phyloP scores from a whole-genome alignment of 352 stramenopile species.

The Globisporangium canariense region DNA sequence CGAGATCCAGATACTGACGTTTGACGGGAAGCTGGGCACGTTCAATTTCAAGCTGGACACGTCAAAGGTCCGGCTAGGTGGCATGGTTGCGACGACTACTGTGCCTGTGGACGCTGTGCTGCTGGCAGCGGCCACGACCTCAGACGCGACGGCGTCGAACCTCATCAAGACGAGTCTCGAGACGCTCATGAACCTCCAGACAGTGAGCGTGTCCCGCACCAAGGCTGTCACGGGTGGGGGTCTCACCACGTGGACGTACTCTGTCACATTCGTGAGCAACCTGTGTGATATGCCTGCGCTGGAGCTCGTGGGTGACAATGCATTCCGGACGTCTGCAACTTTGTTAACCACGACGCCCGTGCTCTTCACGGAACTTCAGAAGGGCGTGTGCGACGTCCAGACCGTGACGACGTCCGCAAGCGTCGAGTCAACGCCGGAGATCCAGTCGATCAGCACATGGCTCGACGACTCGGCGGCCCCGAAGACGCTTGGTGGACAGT shows the following conservation, averaged over 20 bases:
- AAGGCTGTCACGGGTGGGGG: slow-evolving; percentile 17
- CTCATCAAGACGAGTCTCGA: slow-evolving; percentile 83
- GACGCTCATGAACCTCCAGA: slow-evolving; percentile 76
- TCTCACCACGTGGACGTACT: slow-evolving; percentile 55
- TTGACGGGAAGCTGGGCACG: slow-evolving; percentile 49
- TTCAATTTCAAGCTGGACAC: slow-evolving; percentile 84
- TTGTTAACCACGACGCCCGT: slow-evolving; percentile 28
- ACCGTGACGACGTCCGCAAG: slow-evolving; percentile 90
- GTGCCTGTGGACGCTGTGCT: slow-evolving; percentile 40
- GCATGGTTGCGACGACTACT: slow-evolving; percentile 40
- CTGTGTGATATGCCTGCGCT: slow-evolving; percentile 81
- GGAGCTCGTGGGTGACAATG: slow-evolving; percentile 40
- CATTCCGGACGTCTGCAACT: slow-evolving; percentile 42
- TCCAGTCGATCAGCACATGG: slow-evolving; percentile 86
- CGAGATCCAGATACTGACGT: slow-evolving; percentile 88
- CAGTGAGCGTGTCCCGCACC: slow-evolving; percentile 72
- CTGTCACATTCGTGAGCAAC: slow-evolving; percentile 86
- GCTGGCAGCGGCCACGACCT: slow-evolving; percentile 29
- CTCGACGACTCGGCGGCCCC: slow-evolving; percentile 37
- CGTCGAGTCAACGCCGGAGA: slow-evolving; percentile 85
- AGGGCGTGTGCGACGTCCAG: slow-evolving; percentile 93
- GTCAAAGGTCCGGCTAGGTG: slow-evolving; percentile 41
- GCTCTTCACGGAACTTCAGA: slow-evolving; percentile 64
- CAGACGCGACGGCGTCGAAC: slow-evolving; percentile 54
- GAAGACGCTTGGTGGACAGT: slow-evolving; percentile 50